Base-by-base conservation (phyloP, 768 basidiomycete genomes). In the Amylocystis lapponica region DNA sequence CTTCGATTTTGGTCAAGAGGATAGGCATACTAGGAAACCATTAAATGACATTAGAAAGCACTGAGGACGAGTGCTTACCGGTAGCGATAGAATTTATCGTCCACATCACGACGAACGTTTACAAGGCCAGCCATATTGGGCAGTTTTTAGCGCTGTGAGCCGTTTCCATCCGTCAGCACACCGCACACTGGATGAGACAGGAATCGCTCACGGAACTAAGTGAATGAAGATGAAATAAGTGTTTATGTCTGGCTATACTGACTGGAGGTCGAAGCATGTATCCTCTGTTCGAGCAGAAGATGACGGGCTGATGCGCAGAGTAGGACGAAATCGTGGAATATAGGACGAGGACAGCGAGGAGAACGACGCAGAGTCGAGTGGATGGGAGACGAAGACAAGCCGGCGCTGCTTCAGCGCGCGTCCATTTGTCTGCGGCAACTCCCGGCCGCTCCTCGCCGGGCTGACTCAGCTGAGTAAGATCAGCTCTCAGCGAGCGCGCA, bases 41-140 rank as follows among this genome's bases (percentile, higher is more conserved):
- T 29, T 54, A 33, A 53, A 56, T 41, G n/a, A 43, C 25, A 19
- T 36, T 16, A 14, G 17, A 40, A 8, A 14, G 5, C 5, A 20
- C n/a, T n/a, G 19, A 21, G 9, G 19, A 26, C 21, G 5, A 7
- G 14, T 20, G 30, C 78, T 50, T 54, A 83, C 83, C 82, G 87
- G 76, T 93, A 93, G 54, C 90, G 90, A 65, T 94, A 94, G 64
- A 93, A 94, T 67, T 90, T 90, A 75, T 95, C 90, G 69, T 92
- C 88, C 72, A 94, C 89, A 70, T 94, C 91, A 57, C 91, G 87
- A 68, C 91, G 86, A 61, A 94, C 86, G 72, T 94, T 94, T 44
- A 94, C 91, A 62, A 83, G 73, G 66, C 79, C 81, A 65, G 90
- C 87, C 89, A 92, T 94, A 63, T 60, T 91, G 85, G 79, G 75